Base-by-base conservation (phyloP, 169 alveolate genomes). In the Plasmodium adleri region DNA sequence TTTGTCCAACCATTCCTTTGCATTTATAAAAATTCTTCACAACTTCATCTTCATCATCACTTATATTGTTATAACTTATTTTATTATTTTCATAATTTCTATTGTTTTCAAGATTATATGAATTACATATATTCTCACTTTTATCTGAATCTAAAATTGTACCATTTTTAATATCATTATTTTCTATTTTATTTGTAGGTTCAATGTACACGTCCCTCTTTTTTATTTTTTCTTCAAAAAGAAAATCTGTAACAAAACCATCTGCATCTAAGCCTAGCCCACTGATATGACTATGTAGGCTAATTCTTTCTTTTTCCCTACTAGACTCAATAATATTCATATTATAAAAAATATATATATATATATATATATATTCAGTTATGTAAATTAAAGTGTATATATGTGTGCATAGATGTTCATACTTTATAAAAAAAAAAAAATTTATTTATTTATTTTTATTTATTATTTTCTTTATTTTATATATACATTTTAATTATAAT, bases 241-340 rank as follows among this genome's bases (percentile, higher is more conserved):
- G 24, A 4, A 26, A 43, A 32, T 86, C 92, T 5, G 28, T 15
- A 24, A 86, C 89, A 73, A 88, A 93, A 26, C 93, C 90, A 58
- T 93, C 93, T 26, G 98, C 99, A 68, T 96, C 94, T 47, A 98
- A 96, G 32, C 99, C 99, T n/a, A 99, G 96, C 68, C 99, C 99
- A 95, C 98, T 98, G 86, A 99, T 97, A 95, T 99, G 99, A 91
- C 99, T 96, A 90, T 99, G 99, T 47, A 98, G 95, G 59, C 99
- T 99, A 49, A 98, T 97, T 89, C 99, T 97, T 92, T 94, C 94
- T 72, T 88, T 74, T n/a, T 86, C 92, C 59, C 66, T 86, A 58
- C 62, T 86, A 12, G 92, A 71, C 17, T 86, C 92, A 43, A 86
- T 86, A 20, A 86, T 86, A 28, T 83, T 83, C 91, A 83, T 83